Evolutionary conservation across 352 stramenopile species (phyloP).

Genomic region (Globisporangium takayamanum): DNA sequence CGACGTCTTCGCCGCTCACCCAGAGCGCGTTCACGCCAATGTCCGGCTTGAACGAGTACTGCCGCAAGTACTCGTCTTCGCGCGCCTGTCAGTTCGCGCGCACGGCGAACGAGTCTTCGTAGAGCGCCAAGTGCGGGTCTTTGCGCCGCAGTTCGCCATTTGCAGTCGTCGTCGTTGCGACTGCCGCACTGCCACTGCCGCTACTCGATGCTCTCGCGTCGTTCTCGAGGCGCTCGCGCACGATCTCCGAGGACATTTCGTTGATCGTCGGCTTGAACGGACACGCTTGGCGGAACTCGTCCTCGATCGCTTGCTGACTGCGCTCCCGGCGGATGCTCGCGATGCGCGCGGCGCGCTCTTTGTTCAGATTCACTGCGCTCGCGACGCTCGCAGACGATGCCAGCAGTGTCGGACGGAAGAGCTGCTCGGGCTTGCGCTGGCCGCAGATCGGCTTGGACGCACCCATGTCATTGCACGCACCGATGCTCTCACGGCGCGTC

Average conservation of each 20-base stretch:
- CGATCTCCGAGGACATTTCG: conserved; percentile 57
- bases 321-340: conserved; percentile 35
- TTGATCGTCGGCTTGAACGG: conserved; percentile 77
- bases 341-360: conserved; percentile 29
- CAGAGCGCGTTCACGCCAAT: conserved; percentile 72
- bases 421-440: conserved; percentile 40
- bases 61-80: conserved; percentile 48
- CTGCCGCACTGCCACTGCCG: background rate
- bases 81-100: conserved; percentile 31
- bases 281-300: conserved; percentile 57
- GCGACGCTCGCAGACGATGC: conserved; percentile 16
- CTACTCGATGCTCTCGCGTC: conserved; percentile 16
- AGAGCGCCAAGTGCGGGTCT: conserved; percentile 57
- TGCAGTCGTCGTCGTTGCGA: conserved; percentile 11
- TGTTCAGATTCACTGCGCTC: conserved; percentile 31
- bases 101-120: conserved; percentile 60
- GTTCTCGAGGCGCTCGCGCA: conserved; percentile 57
- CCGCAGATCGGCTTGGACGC: conserved; percentile 38
- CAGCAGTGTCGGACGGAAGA: conserved; percentile 70
- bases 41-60: conserved; percentile 75
- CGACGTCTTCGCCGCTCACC: conserved; percentile 44
- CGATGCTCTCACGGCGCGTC: conserved; percentile 15
- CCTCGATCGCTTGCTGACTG: conserved; percentile 49
- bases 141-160: conserved; percentile 26
- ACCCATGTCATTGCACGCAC: conserved; percentile 13